Evolutionary conservation across 2,329 filamentous ascomycete species (phyloP), one percentile per base, ranked within the genome.

Genomic region (Metarhizium brunneum): DNA sequence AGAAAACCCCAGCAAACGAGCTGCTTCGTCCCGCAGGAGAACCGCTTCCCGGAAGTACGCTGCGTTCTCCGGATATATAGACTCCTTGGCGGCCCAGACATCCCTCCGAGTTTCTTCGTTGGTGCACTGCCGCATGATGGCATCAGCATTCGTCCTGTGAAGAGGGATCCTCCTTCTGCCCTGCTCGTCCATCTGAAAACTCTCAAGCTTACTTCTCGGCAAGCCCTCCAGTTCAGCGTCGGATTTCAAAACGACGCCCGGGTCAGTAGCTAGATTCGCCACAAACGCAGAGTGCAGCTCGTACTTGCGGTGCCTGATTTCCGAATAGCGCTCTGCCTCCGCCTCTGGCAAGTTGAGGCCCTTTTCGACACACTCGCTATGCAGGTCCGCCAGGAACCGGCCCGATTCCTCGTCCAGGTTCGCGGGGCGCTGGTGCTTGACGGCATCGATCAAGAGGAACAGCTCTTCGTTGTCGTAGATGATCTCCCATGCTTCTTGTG

Each of bases 21-120:
- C 56, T 20, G 40, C 51, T 45, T 59, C 54, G 38, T 59, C 58
- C n/a, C 52, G 47, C 8, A 59, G 50, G 6, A 59, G 36, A 29
- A 55, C 47, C 2, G 49, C 48, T 40, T 59, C 55, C 14, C 43
- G 38, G 35, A 59, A 55, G 6, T 55, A 18, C 10, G 16, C 14
- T 11, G 50, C 29, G 36, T 59, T 56, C 6, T 56, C 50, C 6
- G 50, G 42, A 16, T 43, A 36, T 10, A 32, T 50, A 14, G n/a
- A 47, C 20, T 53, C 36, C 13, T 32, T 45, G 3, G 50, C 50
- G 11, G 40, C 14, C 20, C 20, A 52, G n/a, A 52, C 10, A 20
- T 52, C 50, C 38, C 32, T 35, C 36, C 50, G 14, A 7, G 30
- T 55, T 3, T 52, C 18, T 35, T 50, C 29, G 29, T 36, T 29